phyloP scores from a whole-genome alignment of 768 basidiomycete genomes.

The Mycena pura region DNA sequence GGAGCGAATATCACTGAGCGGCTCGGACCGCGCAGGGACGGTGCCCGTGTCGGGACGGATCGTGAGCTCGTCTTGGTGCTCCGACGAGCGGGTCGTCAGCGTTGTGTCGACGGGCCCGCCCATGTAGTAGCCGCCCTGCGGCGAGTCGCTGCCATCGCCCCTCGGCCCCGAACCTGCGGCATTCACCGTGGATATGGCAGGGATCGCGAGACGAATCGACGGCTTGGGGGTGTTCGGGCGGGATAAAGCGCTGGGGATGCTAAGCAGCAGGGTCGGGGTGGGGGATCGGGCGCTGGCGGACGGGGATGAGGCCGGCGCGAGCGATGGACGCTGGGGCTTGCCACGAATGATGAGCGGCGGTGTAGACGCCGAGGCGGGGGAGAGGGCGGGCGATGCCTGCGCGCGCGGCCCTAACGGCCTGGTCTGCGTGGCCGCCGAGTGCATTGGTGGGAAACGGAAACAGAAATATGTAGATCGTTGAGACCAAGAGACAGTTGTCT shows the following conservation, averaged over 20 bases:
- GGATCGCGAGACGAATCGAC: conserved; percentile 39
- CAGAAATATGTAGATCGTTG: no score
- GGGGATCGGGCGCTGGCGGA: conserved; percentile 40
- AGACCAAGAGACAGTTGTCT: no score
- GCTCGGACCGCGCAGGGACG: conserved; percentile 37
- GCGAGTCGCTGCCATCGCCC: conserved; percentile 31
- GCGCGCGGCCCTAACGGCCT: conserved; percentile 45
- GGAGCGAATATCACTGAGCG: conserved; percentile 45
- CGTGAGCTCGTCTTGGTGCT: conserved; percentile 47
- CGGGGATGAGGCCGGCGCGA: conserved; percentile 15
- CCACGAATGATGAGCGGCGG: conserved; percentile 39
- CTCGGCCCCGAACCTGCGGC: background rate
- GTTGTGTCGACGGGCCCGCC: conserved; percentile 45
- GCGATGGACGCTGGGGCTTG: conserved; percentile 27
- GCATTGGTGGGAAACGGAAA: conserved; percentile 25
- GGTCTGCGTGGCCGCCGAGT: conserved; percentile 41
- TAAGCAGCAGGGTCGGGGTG: conserved; percentile 35
- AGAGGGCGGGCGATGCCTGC: conserved; percentile 27
- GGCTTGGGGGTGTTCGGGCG: conserved; percentile 40
- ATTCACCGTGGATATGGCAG: conserved; percentile 28
- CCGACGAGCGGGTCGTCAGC: conserved; percentile 32
- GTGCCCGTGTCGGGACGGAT: conserved; percentile 46
- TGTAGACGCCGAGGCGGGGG: conserved; percentile 34
- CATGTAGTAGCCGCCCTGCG: conserved; percentile 49
- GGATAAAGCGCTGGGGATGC: conserved; percentile 33